phyloP scores from a whole-genome alignment of 352 stramenopile species.

The Globisporangium megalacanthum region DNA sequence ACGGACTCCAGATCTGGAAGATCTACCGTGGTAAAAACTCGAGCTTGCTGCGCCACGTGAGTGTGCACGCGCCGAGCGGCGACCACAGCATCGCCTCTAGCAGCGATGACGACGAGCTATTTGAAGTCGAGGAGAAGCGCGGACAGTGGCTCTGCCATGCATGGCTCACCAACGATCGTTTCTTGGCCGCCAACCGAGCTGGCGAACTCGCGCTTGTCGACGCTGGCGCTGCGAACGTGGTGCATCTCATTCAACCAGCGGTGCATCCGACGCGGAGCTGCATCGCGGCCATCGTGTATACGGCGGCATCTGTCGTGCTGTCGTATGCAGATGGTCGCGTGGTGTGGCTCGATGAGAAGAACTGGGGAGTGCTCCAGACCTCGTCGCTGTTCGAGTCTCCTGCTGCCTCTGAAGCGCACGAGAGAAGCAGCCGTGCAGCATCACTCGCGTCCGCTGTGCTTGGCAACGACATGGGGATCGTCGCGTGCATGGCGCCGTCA shows the following conservation, averaged over 20 bases:
- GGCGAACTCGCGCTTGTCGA: conserved; percentile 60
- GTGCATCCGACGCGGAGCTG: conserved; percentile 26
- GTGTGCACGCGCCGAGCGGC: background rate
- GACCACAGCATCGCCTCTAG: background rate
- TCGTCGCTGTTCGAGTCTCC: conserved; percentile 20
- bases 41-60: conserved; percentile 27
- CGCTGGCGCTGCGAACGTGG: conserved; percentile 17
- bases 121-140: conserved; percentile 48
- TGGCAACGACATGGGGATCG: conserved; percentile 2
- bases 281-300: conserved; percentile 47
- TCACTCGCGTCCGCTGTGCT: background rate
- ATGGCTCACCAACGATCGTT: conserved; percentile 40
- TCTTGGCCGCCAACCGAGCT: conserved; percentile 44
- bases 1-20: conserved; percentile 67
- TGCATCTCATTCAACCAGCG: conserved; percentile 27
- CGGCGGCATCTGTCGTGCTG: conserved; percentile 40
- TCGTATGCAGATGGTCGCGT: conserved; percentile 45
- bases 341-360: conserved; percentile 38
- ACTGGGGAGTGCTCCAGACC: conserved; percentile 37
- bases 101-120: conserved; percentile 6
- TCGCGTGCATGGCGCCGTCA: conserved; percentile 38
- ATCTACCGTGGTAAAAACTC: conserved; percentile 33
- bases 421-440: background rate
- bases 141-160: conserved; percentile 44
- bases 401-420: background rate